These are phyloP conservation scores for Colletotrichum sp. DNA, from an alignment of 2,329 filamentous ascomycete species.

Conservation along the genomic window DNA sequence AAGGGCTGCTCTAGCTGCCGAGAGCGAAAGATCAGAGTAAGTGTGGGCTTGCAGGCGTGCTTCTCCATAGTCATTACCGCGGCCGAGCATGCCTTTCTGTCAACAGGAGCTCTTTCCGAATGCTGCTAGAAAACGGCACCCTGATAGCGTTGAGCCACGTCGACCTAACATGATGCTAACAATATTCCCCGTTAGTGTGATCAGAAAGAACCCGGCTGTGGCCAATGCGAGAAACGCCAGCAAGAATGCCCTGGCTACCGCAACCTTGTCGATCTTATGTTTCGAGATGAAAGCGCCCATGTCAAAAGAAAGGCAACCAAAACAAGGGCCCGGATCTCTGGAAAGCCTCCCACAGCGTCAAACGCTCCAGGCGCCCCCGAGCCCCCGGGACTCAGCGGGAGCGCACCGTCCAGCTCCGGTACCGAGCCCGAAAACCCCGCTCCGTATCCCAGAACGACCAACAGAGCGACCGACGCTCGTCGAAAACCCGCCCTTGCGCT, in stretches of 20 bases:
- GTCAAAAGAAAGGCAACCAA: constrained; percentile 54
- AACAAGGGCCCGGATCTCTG: constrained; percentile 37
- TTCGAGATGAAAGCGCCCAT: constrained; percentile 60
- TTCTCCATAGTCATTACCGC: neutral
- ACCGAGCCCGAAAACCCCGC: neutral
- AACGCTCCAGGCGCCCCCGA: neutral
- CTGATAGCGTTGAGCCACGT: neutral
- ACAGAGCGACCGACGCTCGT: neutral
- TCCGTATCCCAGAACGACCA: neutral
- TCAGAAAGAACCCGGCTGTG: constrained; percentile 54
- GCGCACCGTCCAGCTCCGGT: neutral
- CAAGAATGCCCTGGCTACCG: constrained; percentile 60
- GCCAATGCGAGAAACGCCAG: constrained; percentile 59
- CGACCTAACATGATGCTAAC: neutral
- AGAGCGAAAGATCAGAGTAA: constrained; percentile 60
- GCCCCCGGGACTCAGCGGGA: neutral
- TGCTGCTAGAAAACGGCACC: neutral
- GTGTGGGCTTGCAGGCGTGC: constrained; percentile 27
- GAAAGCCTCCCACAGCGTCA: constrained; percentile 26
- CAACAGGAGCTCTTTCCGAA: neutral
- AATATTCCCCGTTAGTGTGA: constrained; percentile 50
- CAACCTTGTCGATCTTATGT: constrained; percentile 61
- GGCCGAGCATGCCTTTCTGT: neutral
- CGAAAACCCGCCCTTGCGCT: neutral
- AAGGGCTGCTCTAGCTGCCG: constrained; percentile 61